phyloP scores from a whole-genome alignment of 2,329 filamentous ascomycete genomes.

The Apiospora marii region DNA sequence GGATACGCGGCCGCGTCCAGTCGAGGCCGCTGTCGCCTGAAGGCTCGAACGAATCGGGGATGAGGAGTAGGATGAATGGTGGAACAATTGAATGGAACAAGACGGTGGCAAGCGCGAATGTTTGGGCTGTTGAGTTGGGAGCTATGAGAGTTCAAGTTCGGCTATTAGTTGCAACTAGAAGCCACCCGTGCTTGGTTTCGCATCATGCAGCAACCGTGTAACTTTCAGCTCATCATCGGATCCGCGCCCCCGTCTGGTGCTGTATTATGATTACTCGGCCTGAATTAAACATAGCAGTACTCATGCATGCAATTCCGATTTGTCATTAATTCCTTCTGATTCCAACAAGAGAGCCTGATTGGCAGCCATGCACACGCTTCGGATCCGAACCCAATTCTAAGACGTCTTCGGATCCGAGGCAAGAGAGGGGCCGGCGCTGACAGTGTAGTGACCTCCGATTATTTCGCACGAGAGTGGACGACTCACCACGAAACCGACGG shows the following conservation, averaged over 20 bases:
- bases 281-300: neutral
- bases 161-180: neutral
- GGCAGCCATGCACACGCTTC: neutral
- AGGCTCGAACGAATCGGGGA: neutral
- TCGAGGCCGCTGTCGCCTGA: neutral
- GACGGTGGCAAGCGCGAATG: neutral
- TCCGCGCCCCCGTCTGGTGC: neutral
- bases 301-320: neutral
- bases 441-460: neutral
- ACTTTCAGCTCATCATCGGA: neutral
- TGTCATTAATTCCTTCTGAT: neutral
- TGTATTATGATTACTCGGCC: neutral
- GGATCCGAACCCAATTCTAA: neutral
- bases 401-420: neutral
- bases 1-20: slow-evolving; percentile 13
- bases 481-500: neutral
- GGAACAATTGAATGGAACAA: neutral
- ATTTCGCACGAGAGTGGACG: neutral
- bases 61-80: neutral
- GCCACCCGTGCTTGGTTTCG: neutral
- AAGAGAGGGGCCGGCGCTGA: neutral
- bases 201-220: neutral
- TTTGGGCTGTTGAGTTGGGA: neutral
- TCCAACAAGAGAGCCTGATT: neutral
- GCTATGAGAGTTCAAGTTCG: neutral